These are phyloP conservation scores for Ogataea neopini DNA, from an alignment of 805 yeast genomes.

Conservation along the genomic window DNA sequence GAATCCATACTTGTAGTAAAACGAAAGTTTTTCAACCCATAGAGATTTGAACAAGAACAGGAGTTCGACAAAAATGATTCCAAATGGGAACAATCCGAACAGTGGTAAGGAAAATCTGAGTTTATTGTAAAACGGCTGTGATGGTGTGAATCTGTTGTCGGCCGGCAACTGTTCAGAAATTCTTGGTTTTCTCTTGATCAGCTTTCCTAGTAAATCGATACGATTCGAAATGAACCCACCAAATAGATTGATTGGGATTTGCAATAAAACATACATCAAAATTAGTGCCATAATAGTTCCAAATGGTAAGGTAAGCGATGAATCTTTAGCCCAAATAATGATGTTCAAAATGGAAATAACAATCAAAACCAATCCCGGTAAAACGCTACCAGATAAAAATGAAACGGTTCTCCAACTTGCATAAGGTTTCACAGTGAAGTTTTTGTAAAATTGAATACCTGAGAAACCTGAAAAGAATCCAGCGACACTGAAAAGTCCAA, in stretches of 20 bases:
- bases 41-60: constrained; percentile 70
- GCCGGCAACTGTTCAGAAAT: constrained; percentile 8
- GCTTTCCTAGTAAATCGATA: constrained; percentile 23
- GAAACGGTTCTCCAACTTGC: constrained; percentile 42
- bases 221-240: constrained; percentile 58
- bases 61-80: constrained; percentile 77
- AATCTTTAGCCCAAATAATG: constrained; percentile 73
- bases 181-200: constrained; percentile 16
- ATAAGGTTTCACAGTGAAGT: constrained; percentile 46
- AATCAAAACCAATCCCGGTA: constrained; percentile 49
- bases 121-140: constrained; percentile 39
- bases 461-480: constrained; percentile 75
- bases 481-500: constrained; percentile 62
- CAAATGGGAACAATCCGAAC: constrained; percentile 77
- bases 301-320: constrained; percentile 77
- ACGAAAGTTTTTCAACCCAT: constrained; percentile 79
- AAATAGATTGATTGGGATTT: constrained; percentile 69
- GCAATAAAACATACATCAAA: constrained; percentile 60
- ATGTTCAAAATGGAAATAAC: constrained; percentile 59
- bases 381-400: constrained; percentile 47
- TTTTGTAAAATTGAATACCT: constrained; percentile 62
- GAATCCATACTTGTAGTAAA: constrained; percentile 80
- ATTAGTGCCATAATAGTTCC: constrained; percentile 66
- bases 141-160: constrained; percentile 29
- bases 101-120: constrained; percentile 39